phyloP scores from a whole-genome alignment of 2,329 filamentous ascomycete genomes.

The Zymoseptoria pseudotritici region DNA sequence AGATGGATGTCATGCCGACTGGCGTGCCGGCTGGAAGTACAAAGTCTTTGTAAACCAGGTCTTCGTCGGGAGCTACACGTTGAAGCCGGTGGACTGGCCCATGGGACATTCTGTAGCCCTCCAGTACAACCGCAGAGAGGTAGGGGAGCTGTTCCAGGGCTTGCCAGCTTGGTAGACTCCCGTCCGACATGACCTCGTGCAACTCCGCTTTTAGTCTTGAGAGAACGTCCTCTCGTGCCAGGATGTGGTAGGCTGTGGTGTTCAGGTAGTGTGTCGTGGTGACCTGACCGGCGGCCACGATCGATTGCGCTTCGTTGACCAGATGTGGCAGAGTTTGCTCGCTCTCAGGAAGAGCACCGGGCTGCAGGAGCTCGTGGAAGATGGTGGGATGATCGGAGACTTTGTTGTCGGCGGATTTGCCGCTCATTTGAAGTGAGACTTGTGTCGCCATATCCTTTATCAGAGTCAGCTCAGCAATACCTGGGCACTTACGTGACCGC shows the following conservation, averaged over 20 bases:
- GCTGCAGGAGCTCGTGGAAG: slow-evolving; percentile 3
- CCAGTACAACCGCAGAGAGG: slow-evolving; percentile 15
- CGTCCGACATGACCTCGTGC: slow-evolving; percentile 11
- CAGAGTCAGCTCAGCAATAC: not conserved
- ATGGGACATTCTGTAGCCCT: slow-evolving; percentile 18
- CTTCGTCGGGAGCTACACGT: slow-evolving; percentile 16
- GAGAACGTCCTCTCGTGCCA: slow-evolving; percentile 29
- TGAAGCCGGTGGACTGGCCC: slow-evolving; percentile 16
- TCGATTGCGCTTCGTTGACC: slow-evolving; percentile 32
- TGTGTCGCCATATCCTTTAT: slow-evolving; percentile 3
- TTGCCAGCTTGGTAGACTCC: slow-evolving; percentile 1
- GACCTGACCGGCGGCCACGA: slow-evolving; percentile 42
- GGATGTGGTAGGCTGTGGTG: slow-evolving; percentile 36
- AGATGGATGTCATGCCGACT: slow-evolving; percentile 25
- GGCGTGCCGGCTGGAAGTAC: slow-evolving; percentile 21
- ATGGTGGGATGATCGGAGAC: slow-evolving; percentile 10
- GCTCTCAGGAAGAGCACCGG: slow-evolving; percentile 1
- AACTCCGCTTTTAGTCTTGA: slow-evolving; percentile 35
- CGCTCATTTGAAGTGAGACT: slow-evolving; percentile 4
- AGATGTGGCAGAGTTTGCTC: slow-evolving; percentile 3
- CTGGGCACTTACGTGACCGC: too few species aligned
- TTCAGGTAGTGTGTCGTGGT: slow-evolving; percentile 38
- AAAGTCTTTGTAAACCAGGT: slow-evolving; percentile 11
- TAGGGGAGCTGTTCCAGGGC: slow-evolving; percentile 16
- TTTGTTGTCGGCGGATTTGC: slow-evolving; percentile 1